Percentiles rank a stretch among this genome's conserved stretches.
Conservation (phyloP, 2,329 filamentous ascomycete genomes). For the Chrysoporthe austroafricana region DNA sequence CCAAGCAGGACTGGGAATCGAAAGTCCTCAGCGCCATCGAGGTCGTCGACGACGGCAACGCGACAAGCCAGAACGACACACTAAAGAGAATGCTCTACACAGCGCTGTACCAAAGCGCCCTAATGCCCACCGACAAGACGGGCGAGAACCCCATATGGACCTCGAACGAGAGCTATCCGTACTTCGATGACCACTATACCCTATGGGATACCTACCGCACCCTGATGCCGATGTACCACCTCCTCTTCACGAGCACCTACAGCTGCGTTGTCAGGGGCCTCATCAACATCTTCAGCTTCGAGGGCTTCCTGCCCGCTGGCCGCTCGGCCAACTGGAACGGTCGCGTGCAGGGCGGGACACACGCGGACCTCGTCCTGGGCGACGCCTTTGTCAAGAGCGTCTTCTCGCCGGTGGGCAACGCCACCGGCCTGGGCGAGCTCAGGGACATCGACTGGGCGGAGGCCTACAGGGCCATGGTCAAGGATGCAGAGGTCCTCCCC, state of each 20-base stretch:
- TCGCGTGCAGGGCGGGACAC: slow-evolving; percentile 56
- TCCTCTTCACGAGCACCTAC: slow-evolving; percentile 55
- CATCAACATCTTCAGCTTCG: slow-evolving; percentile 56
- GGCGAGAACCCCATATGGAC: slow-evolving; percentile 57
- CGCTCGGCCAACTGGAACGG: slow-evolving; percentile 58
- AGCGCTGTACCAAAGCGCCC: slow-evolving; percentile 57
- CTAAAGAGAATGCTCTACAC: slow-evolving; percentile 49
- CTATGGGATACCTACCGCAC: slow-evolving; percentile 38
- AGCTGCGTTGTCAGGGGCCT: slow-evolving; percentile 54
- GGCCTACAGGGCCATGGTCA: slow-evolving; percentile 50
- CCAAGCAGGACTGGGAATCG: slow-evolving; percentile 16
- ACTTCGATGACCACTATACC: slow-evolving; percentile 41
- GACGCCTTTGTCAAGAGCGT: slow-evolving; percentile 56
- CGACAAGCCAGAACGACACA: slow-evolving; percentile 15
- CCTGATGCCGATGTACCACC: slow-evolving; percentile 43
- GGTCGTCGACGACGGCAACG: slow-evolving; percentile 11
- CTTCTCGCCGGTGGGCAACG: slow-evolving; percentile 5
- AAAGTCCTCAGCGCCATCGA: slow-evolving; percentile 20
- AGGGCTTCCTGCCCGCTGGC: slow-evolving; percentile 53
- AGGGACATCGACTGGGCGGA: slow-evolving; percentile 44
- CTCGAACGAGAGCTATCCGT: slow-evolving; percentile 41
- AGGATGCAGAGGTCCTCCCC: slow-evolving; percentile 54
- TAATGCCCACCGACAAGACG: slow-evolving; percentile 57
- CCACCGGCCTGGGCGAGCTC: slow-evolving; percentile 35
- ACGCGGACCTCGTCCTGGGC: slow-evolving; percentile 60